Percentiles rank a stretch among this genome's conserved stretches.
Evolutionary conservation across 306 rosid species (phyloP).

Genomic region (Urtica urens): DNA sequence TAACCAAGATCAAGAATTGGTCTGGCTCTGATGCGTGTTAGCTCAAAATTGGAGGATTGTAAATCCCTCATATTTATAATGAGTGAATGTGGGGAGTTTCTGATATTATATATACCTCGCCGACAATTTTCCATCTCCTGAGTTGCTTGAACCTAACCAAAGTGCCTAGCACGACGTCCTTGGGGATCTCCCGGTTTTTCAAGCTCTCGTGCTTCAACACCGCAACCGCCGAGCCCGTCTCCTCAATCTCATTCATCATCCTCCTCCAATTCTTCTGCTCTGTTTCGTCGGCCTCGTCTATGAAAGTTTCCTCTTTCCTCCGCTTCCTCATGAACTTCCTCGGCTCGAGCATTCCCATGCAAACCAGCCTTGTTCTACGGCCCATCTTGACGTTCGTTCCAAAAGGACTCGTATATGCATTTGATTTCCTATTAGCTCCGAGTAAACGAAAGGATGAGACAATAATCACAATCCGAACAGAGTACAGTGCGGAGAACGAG

Average conservation of each 20-base stretch:
- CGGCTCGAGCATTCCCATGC: constrained; percentile 73
- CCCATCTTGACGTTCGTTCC: constrained; percentile 30
- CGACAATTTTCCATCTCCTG: constrained; percentile 69
- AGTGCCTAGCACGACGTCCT: constrained; percentile 64
- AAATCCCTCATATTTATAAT: no score
- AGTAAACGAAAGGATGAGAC: no score
- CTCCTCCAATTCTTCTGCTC: constrained; percentile 82
- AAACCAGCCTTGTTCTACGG: constrained; percentile 41
- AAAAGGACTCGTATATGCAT: constrained; percentile 23
- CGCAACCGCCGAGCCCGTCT: constrained; percentile 63
- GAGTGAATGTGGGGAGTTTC: no score
- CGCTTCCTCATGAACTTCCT: constrained; percentile 70
- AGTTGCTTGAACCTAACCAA: constrained; percentile 79
- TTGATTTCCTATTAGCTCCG: constrained; percentile 27
- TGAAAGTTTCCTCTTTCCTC: constrained; percentile 48
- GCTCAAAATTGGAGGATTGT: no score
- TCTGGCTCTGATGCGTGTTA: no score
- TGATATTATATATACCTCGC: constrained; percentile 65
- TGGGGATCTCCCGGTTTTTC: constrained; percentile 38
- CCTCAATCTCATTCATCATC: constrained; percentile 62
- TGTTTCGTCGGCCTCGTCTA: constrained; percentile 67
- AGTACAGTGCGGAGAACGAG: no score
- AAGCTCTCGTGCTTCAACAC: constrained; percentile 47
- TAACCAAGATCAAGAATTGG: no score
- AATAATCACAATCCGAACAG: constrained; percentile 1